Evolutionary conservation across 208 protist species (phyloP), one percentile per base, ranked within the genome.

Genomic region (Giardia duodenalis): DNA sequence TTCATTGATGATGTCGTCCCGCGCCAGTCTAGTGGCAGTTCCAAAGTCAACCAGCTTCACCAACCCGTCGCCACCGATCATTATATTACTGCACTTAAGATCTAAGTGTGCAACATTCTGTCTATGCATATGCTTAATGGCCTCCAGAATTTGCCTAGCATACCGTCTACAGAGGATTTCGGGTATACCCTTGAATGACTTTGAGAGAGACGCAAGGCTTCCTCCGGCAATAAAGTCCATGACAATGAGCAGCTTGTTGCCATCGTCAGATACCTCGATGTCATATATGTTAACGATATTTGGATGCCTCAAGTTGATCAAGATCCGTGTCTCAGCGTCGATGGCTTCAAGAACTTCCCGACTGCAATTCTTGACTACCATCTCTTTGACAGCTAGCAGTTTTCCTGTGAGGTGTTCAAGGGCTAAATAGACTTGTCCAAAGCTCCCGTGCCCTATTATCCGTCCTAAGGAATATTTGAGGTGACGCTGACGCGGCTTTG

Each of bases 221-320:
- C 96, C 96, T 47, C 96, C 96, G 0, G 94, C 92, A 76, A 95
- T 95, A 94, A 97, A 97, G 67, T 95, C 93, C 92, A 96, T 93
- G n/a, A 97, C 96, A 0, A 96, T 95, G 93, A 96, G 97, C 19
- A 97, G 95, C 90, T 93, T 93, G 10, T 10, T 39, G 57, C 19
- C 57, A 30, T 76, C 57, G 30, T 76, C 57, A 30, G 57, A 76
- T 4, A 45, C 42, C 86, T 89, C 86, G 19, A 89, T 44, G 42
- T 89, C 86, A 44, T 89, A 89, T 4, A 89, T 89, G 4, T 93
- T 94, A 2, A 95, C 92, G 1, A 94, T 95, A 94, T 94, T 95
- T 0, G 94, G 94, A 43, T 94, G 93, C 43, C 2, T 44, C 1
- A 94, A 39, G 1, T 3, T 93, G 10, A 3, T 47, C 48, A 94